Conservation (phyloP, 2,329 filamentous ascomycete genomes). For the Venturia nashicola region DNA sequence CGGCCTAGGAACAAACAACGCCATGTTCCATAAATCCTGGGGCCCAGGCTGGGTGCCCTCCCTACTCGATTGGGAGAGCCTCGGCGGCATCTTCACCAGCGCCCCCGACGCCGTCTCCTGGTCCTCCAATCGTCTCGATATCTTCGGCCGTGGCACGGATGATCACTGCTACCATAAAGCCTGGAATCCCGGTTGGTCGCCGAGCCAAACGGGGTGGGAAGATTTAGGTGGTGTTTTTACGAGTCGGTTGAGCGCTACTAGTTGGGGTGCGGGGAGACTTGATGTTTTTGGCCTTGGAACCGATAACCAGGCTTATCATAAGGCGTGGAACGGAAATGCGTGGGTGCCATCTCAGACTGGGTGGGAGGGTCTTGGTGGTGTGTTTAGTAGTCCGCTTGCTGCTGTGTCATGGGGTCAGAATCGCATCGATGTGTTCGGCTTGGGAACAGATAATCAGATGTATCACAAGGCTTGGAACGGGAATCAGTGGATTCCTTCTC, state of each 20-base stretch:
- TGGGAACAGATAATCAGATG: not conserved
- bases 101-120: conserved; percentile 2
- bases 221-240: not conserved
- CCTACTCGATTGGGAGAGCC: not conserved
- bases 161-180: not conserved
- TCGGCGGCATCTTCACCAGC: conserved; percentile 3
- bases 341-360: not conserved
- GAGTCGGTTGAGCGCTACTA: conserved; percentile 6
- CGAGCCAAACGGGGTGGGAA: not conserved
- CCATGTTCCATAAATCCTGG: not conserved
- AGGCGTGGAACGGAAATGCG: not conserved
- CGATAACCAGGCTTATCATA: not conserved
- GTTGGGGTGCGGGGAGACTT: conserved; percentile 10
- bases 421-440: not conserved
- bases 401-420: not conserved
- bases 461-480: not conserved
- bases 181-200: not conserved
- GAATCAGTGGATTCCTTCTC: not conserved
- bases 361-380: not conserved
- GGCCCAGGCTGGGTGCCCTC: not conserved
- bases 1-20: not conserved
- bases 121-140: not conserved
- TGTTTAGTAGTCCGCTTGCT: not conserved
- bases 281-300: conserved; percentile 13
- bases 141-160: not conserved